Base-by-base conservation (phyloP, 306 rosid species). In the Malus orientalis region DNA sequence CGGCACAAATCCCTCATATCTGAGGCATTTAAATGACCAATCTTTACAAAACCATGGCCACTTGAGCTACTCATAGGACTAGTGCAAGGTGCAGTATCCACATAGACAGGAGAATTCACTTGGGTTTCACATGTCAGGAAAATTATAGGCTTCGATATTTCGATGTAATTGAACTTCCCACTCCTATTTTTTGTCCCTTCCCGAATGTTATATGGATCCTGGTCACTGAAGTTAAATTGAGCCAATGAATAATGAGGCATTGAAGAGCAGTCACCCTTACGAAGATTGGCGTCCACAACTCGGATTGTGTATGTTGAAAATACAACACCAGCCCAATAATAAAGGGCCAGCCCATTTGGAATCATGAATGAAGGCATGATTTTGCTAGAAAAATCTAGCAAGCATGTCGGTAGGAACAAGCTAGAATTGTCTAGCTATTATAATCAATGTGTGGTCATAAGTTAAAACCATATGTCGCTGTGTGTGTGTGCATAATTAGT, bases 281-380 rank as follows among this genome's bases (percentile, higher is more conserved):
- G 20, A 27, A 74, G 18, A 53, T 42, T 44, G 7, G 73, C 20
- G 42, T 81, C 87, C 47, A 78, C 81, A 4, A 84, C 12, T 7
- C 87, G 72, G 67, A 84, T 84, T 11, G 80, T 81, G 53, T 23
- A 23, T 23, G 23, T n/a, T 23, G 23, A 23, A 23, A 23, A 23
- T 23, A 23, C 23, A 23, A 23, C 23, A 23, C 23, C 23, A 23
- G 23, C 23, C 23, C 23, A 23, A 23, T 23, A 23, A 23, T 23
- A 23, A 23, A 23, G 23, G 23, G 23, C 23, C 23, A 23, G 23
- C 23, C 23, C 23, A 23, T 23, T 23, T 23, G 23, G 23, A 23
- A 23, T 23, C 23, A 23, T 23, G 23, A 23, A 23, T 23, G 23
- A 23, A 23, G 23, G 23, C 23, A 23, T 23, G 23, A 23, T 23